Base-by-base conservation (phyloP, 2,329 filamentous ascomycete genomes). In the Didymella exigua region DNA sequence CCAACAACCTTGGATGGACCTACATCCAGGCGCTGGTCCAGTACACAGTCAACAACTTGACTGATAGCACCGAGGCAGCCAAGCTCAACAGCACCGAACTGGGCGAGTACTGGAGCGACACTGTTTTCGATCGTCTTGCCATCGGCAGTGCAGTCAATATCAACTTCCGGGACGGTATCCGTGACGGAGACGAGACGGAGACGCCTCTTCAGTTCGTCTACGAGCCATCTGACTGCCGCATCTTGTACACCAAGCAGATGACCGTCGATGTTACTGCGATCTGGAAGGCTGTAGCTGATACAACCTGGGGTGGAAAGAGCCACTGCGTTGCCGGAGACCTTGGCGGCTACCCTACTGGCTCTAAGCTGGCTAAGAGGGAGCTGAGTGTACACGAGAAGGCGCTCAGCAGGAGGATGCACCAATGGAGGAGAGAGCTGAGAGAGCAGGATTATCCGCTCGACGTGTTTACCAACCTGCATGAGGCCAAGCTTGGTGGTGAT, bases 191-290 rank as follows among this genome's bases (percentile, higher is more conserved):
- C 27, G 63, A 68, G 44, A 59, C 51, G 3, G 63, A 78, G 18
- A 73, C 76, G 0, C 81, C 86, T n/a, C 66, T 82, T 11, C 86
- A 89, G 50, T 89, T 88, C 65, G 74, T 82, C 3, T 85, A 85
- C 58, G 82, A 87, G 65, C 77, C 83, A 1, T 81, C 86, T 0
- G 83, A 88, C 62, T 89, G 86, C 65, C 78, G 84, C 3, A 74
- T 88, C 21, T 84, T 83, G 62, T 87, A 83, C 59, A 89, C 86
- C 0, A 72, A 78, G 43, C 74, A 78, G 7, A 87, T 85, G 74
- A 73, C 84, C 14, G 73, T 78, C 11, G 78, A 86, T 56, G 77
- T 82, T 2, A 78, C 77, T 1, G 78, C 75, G 7, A 75, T 84
- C 23, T 88, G 86, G 86, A 77, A 77, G 48, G 76, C 76, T 9